phyloP scores from a whole-genome alignment of 257 asterid species.

The Salvia rosmarinus region DNA sequence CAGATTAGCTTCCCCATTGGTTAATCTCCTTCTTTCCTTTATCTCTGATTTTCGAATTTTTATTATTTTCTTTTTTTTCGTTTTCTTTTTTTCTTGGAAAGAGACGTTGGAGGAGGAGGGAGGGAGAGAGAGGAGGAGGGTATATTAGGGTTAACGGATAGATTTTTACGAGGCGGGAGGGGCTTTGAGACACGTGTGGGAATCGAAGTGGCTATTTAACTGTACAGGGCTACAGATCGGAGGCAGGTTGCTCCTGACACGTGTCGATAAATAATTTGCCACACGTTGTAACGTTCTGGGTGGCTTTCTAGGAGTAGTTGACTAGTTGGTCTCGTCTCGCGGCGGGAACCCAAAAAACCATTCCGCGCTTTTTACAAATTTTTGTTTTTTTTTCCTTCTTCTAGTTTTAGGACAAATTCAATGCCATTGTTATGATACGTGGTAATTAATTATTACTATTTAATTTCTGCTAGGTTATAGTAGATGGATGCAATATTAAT shows the following conservation, averaged over 20 bases:
- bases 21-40: not conserved
- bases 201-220: slow-evolving; percentile 27
- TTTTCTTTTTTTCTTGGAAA: slow-evolving; percentile 27
- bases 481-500: not conserved
- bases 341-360: slow-evolving; percentile 8
- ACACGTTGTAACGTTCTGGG: slow-evolving; percentile 39
- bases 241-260: slow-evolving; percentile 9
- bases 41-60: not conserved
- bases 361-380: slow-evolving; percentile 3
- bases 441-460: not conserved
- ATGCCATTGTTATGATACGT: not conserved
- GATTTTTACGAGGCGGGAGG: slow-evolving; percentile 50
- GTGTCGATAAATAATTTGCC: slow-evolving; percentile 37
- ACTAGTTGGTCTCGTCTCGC: too few relatives aligned
- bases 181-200: slow-evolving; percentile 49
- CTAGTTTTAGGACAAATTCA: not conserved
- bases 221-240: slow-evolving; percentile 10
- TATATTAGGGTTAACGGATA: slow-evolving; percentile 62
- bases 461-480: too few relatives aligned
- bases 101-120: slow-evolving; percentile 44
- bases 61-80: not conserved
- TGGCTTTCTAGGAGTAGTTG: slow-evolving; percentile 34
- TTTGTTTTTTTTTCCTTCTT: not conserved
- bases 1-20: slow-evolving; percentile 87
- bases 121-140: slow-evolving; percentile 21